Conservation (phyloP, 805 yeast genomes). For the Spathaspora hagerdaliae region DNA sequence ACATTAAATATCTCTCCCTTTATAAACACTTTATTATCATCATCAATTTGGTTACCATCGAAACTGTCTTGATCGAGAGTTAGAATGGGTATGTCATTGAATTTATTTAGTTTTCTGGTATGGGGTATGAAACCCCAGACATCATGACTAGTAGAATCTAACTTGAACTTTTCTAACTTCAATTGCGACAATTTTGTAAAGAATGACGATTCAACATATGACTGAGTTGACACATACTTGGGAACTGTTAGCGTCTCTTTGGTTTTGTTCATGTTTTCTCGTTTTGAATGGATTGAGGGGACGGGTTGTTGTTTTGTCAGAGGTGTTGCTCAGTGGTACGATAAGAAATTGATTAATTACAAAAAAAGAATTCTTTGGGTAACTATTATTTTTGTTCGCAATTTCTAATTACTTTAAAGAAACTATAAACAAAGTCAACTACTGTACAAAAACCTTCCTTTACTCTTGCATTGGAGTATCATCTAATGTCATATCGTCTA, state of each 20-base stretch:
- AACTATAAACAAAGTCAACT: neutral
- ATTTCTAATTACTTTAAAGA: neutral
- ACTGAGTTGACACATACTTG: conserved; percentile 50
- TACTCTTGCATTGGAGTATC: conserved; percentile 30
- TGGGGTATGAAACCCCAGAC: conserved; percentile 43
- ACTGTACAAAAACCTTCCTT: neutral
- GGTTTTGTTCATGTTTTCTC: neutral
- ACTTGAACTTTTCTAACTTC: conserved; percentile 70
- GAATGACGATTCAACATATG: conserved; percentile 84
- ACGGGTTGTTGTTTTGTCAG: neutral
- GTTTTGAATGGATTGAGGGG: neutral
- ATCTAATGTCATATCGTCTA: conserved; percentile 88
- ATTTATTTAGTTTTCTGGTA: conserved; percentile 29
- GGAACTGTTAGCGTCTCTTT: conserved; percentile 2
- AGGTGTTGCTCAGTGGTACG: neutral
- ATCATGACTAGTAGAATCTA: conserved; percentile 46
- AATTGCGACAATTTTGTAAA: conserved; percentile 69
- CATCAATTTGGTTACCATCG: conserved; percentile 7
- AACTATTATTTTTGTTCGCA: too few relatives aligned
- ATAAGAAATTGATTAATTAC: neutral
- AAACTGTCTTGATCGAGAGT: conserved; percentile 34
- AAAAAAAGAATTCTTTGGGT: neutral
- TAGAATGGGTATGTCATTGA: conserved; percentile 31
- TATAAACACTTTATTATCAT: conserved; percentile 13
- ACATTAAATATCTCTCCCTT: conserved; percentile 49